A percentile compares a stretch with the other conserved stretches of the same genome.
Conservation (phyloP, 345 rosid species). For the Syzygium jambos region DNA sequence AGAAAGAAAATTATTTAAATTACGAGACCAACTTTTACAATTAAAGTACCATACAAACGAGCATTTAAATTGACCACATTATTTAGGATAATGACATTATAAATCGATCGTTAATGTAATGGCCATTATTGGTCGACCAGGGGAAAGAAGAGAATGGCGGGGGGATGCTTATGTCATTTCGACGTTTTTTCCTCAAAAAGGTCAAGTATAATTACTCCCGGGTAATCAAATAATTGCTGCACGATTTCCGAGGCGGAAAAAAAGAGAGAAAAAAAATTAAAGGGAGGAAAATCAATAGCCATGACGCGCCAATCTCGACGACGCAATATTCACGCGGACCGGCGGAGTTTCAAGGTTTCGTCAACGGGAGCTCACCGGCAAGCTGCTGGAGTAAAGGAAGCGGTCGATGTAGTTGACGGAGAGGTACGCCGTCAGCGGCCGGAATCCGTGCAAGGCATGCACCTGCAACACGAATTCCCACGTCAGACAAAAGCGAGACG, state of each 20-base stretch:
- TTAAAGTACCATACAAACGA: background rate
- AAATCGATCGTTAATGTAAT: background rate
- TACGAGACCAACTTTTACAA: background rate
- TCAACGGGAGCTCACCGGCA: slow-evolving; percentile 52
- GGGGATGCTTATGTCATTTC: background rate
- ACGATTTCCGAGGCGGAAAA: background rate
- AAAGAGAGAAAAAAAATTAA: background rate
- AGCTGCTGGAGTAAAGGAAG: slow-evolving; percentile 54
- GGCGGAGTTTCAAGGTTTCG: background rate
- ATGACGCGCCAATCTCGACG: background rate
- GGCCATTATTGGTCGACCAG: background rate
- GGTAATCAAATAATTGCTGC: slow-evolving; percentile 8
- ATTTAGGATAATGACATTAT: background rate
- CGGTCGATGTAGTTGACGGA: slow-evolving; percentile 96
- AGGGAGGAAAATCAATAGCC: background rate
- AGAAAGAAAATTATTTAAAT: background rate
- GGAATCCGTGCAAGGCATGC: slow-evolving; percentile 61
- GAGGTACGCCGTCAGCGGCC: slow-evolving; percentile 90
- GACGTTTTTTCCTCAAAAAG: slow-evolving; percentile 12
- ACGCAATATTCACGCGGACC: background rate
- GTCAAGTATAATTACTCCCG: slow-evolving; percentile 19
- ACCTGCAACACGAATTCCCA: slow-evolving; percentile 25
- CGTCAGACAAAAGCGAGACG: slow-evolving; percentile 4
- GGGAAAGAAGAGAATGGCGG: background rate
- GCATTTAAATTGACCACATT: background rate